Evolutionary conservation across 257 asterid genomes (phyloP), one percentile per base, ranked within the genome.

Genomic region (Nicotiana paniculata): DNA sequence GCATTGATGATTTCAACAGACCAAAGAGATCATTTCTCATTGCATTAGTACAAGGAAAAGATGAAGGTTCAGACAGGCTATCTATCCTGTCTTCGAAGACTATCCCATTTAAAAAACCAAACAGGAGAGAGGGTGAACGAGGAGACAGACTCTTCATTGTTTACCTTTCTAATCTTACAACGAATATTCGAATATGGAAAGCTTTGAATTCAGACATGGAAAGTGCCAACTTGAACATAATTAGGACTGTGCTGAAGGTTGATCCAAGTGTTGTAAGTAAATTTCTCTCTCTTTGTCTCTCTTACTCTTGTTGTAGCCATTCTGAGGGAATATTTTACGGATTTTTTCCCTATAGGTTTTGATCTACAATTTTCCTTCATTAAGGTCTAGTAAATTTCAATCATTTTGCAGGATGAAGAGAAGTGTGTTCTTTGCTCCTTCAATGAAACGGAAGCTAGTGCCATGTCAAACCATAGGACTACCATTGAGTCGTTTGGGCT

Each of bases 181-280:
- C 95, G 3, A 91, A 90, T 70, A 57, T 32, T 37, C 89, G 95
- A 21, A 89, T 90, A 84, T 90, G 95, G 93, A 77, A 51, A 0
- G 88, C 92, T 3, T 82, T 91, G 87, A 86, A 86, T 62, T 61
- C 86, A 0, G 82, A 83, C 9, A 15, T 6, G 53, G 28, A 78
- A 51, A 82, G 77, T 64, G 82, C 77, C 13, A 80, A 74, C 70
- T 12, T 79, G 83, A 69, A 67, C 0, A 82, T 91, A 55, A 83
- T 91, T 83, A 62, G 79, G 39, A 79, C 85, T 11, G 83, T 89
- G 39, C 86, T 85, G 33, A 77, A 21, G 11, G n/a, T 59, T 35
- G 37, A 84, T 80, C 64, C 88, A 33, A 72, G 62, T 61, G 87
- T 87, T 53, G 78, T 70, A 43, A 90, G 81, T 83, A 55, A 55